Conservation (phyloP, 176 grass and related monocot genomes). For the Zizania latifolia region DNA sequence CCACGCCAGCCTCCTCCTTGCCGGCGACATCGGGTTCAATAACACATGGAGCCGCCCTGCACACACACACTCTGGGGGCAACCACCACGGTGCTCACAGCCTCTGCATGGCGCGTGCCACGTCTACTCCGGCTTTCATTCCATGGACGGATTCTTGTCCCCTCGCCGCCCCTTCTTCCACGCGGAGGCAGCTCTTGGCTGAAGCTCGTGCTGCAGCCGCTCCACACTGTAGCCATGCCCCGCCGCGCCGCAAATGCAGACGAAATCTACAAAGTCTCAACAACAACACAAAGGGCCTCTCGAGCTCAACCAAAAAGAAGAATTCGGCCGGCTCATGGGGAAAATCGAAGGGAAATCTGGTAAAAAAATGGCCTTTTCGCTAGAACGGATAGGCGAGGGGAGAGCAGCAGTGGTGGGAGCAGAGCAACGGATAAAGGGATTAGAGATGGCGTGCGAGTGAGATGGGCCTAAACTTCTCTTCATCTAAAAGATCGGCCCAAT, state of each 20-base stretch:
- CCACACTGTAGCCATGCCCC: constrained; percentile 45
- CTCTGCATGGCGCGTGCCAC: neutral
- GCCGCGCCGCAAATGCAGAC: neutral
- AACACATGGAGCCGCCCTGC: constrained; percentile 34
- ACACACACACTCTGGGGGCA: constrained; percentile 18
- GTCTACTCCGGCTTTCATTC: neutral
- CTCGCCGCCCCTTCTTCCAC: neutral
- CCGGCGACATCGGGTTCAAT: constrained; percentile 34
- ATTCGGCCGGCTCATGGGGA: neutral
- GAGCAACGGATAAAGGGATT: constrained; percentile 10
- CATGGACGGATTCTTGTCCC: neutral
- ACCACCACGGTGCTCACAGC: neutral
- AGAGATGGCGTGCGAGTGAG: neutral
- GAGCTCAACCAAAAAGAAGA: neutral
- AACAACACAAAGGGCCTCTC: neutral
- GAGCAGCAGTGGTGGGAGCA: neutral
- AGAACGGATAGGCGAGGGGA: neutral
- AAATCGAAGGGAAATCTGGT: neutral
- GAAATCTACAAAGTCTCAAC: neutral
- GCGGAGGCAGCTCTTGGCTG: neutral
- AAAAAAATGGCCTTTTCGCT: neutral
- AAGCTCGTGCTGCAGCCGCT: constrained; percentile 48
- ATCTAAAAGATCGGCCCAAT: neutral
- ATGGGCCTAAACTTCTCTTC: neutral
- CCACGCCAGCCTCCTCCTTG: constrained; percentile 30